phyloP scores from a whole-genome alignment of 768 basidiomycete genomes.

The Steccherinum ochraceum region DNA sequence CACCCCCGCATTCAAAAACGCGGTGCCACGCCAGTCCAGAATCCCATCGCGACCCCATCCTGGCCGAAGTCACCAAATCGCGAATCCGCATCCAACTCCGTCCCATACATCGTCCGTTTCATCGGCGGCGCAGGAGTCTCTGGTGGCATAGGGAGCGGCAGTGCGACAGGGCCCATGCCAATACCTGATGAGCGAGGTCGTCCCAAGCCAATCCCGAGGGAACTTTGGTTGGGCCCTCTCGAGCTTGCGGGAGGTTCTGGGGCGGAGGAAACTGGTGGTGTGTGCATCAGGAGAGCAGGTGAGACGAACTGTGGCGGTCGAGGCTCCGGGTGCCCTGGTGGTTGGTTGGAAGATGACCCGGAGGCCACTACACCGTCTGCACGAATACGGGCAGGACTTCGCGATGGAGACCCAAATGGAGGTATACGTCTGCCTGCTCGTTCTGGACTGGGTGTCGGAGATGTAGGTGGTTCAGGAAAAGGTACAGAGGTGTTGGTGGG shows the following conservation, averaged over 20 bases:
- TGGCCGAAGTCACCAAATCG: constrained; percentile 82
- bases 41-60: constrained; percentile 68
- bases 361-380: too few relatives aligned
- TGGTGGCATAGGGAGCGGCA: constrained; percentile 30
- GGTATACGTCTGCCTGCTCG: not conserved
- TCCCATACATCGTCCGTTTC: constrained; percentile 78
- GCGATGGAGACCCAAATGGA: not conserved
- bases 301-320: not conserved
- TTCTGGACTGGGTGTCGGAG: constrained; percentile 40
- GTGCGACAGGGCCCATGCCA: constrained; percentile 29
- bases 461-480: constrained; percentile 47
- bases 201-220: constrained; percentile 18
- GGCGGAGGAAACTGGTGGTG: not conserved
- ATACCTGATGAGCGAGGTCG: constrained; percentile 35
- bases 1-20: constrained; percentile 18
- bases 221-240: not conserved
- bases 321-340: not conserved
- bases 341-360: not conserved
- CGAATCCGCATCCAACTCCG: constrained; percentile 75
- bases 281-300: not conserved
- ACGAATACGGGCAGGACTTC: not conserved
- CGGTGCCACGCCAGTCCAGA: constrained; percentile 53
- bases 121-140: constrained; percentile 41
- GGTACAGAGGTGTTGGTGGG: constrained; percentile 5
- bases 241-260: not conserved